phyloP scores from a whole-genome alignment of 441 rosid species.

The Pelargonium cotyledonis region DNA sequence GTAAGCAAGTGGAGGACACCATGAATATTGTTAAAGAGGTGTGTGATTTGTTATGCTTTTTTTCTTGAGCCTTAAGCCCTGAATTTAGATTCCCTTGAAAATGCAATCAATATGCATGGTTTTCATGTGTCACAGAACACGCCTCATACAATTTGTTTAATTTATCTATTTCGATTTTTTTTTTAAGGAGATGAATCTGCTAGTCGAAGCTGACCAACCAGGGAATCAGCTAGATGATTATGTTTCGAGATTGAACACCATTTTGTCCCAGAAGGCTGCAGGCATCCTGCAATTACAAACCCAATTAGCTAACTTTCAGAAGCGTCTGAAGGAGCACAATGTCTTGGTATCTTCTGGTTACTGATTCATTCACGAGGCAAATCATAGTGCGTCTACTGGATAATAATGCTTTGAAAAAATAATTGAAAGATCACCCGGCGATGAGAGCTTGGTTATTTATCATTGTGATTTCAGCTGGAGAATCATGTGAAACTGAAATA shows the following conservation, averaged over 20 bases:
- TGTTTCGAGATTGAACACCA: slow-evolving; percentile 43
- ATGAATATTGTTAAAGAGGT: slow-evolving; percentile 65
- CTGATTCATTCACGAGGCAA: slow-evolving; percentile 19
- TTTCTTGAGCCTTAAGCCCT: background rate
- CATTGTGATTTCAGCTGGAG: too few species aligned
- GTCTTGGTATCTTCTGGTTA: slow-evolving; percentile 55
- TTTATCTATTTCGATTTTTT: background rate
- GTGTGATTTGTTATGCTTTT: slow-evolving; percentile 6
- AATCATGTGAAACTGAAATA: too few species aligned
- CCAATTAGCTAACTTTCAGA: slow-evolving; percentile 67
- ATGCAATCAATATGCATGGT: background rate
- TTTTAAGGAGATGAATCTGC: slow-evolving; percentile 54
- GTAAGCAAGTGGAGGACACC: slow-evolving; percentile 60
- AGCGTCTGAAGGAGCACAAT: slow-evolving; percentile 62
- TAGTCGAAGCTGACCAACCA: slow-evolving; percentile 69
- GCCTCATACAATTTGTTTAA: background rate
- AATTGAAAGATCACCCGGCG: too few species aligned
- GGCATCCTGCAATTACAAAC: slow-evolving; percentile 52
- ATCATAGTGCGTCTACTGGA: background rate
- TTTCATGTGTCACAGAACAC: background rate
- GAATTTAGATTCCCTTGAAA: background rate
- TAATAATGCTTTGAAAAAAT: background rate
- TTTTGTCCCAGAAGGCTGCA: slow-evolving; percentile 55
- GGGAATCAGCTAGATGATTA: slow-evolving; percentile 82
- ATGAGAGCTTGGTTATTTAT: too few species aligned